Percentiles rank a stretch among this genome's conserved stretches.
These are phyloP conservation scores for Exophiala sp. DNA, from an alignment of 2,329 filamentous ascomycete genomes.

Conservation along the genomic window DNA sequence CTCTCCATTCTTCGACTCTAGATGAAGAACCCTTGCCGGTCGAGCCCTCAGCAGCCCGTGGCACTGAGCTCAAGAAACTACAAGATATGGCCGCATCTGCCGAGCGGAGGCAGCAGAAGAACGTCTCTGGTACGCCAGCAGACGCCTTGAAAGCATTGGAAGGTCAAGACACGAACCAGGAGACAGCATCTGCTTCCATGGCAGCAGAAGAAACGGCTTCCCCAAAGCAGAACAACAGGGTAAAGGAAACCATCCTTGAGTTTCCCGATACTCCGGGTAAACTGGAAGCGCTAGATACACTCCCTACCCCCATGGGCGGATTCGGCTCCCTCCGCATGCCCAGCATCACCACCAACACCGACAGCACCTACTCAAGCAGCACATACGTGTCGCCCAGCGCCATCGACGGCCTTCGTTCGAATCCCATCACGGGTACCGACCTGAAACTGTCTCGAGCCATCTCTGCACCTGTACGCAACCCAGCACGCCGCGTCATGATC, in stretches of 20 bases:
- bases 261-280: slow-evolving; percentile 13
- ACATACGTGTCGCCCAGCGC: slow-evolving; percentile 12
- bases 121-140: slow-evolving; percentile 4
- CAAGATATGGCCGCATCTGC: neutral
- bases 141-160: slow-evolving; percentile 21
- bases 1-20: slow-evolving; percentile 5
- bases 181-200: slow-evolving; percentile 2
- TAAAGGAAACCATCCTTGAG: slow-evolving; percentile 20
- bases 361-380: slow-evolving; percentile 10
- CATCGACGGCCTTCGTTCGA: slow-evolving; percentile 24
- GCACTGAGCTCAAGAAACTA: slow-evolving; percentile 3
- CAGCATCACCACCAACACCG: neutral
- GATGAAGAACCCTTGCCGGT: neutral
- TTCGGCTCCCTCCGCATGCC: slow-evolving; percentile 24
- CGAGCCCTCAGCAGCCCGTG: neutral
- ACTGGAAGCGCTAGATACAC: slow-evolving; percentile 18
- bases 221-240: neutral
- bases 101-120: neutral
- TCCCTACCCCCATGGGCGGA: slow-evolving; percentile 23
- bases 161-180: slow-evolving; percentile 4
- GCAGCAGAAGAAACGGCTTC: neutral
- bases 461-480: slow-evolving; percentile 24
- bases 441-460: slow-evolving; percentile 23
- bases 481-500: slow-evolving; percentile 27
- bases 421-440: slow-evolving; percentile 19